Percentiles rank a stretch among this genome's conserved stretches.
Evolutionary conservation across 1,284 basidiomycete genomes (phyloP).

Genomic region (Gymnopus androsaceus): DNA sequence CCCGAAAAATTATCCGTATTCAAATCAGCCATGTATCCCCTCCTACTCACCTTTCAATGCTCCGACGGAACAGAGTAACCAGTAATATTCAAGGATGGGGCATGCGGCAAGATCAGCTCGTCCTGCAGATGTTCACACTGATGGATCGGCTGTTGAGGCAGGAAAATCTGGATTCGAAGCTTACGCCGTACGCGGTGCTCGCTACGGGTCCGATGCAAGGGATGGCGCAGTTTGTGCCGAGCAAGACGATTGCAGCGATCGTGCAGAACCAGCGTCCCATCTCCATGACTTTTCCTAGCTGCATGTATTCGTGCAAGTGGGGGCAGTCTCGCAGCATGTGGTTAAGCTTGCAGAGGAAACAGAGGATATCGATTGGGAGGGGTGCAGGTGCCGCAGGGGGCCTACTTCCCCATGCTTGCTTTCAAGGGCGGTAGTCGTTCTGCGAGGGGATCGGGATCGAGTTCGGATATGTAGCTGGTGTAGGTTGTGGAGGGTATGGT

Average conservation of each 20-base stretch:
- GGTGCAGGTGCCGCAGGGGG: too few relatives aligned
- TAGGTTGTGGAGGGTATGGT: too few relatives aligned
- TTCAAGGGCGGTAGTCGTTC: too few relatives aligned
- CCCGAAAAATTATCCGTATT: slow-evolving; percentile 94
- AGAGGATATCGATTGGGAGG: too few relatives aligned
- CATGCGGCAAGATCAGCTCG: slow-evolving; percentile 95
- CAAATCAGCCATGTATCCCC: slow-evolving; percentile 95
- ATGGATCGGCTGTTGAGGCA: slow-evolving; percentile 95
- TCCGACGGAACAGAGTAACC: slow-evolving; percentile 80
- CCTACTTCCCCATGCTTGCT: too few relatives aligned
- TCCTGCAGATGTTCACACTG: slow-evolving; percentile 95
- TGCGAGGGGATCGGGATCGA: too few relatives aligned
- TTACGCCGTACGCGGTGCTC: slow-evolving; percentile 92
- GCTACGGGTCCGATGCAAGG: slow-evolving; percentile 93
- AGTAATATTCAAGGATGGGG: slow-evolving; percentile 98
- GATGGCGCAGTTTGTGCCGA: slow-evolving; percentile 95
- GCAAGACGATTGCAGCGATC: slow-evolving; percentile 92
- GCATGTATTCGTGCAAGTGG: too few relatives aligned
- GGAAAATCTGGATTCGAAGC: slow-evolving; percentile 92
- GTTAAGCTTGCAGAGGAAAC: too few relatives aligned
- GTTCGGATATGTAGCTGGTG: too few relatives aligned
- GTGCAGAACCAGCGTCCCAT: too few relatives aligned
- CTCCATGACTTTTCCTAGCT: too few relatives aligned
- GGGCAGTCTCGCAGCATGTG: too few relatives aligned
- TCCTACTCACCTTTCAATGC: slow-evolving; percentile 89